Evolutionary conservation across 768 basidiomycete genomes (phyloP), one percentile per base, ranked within the genome.

Genomic region (Tulasnella sp.): DNA sequence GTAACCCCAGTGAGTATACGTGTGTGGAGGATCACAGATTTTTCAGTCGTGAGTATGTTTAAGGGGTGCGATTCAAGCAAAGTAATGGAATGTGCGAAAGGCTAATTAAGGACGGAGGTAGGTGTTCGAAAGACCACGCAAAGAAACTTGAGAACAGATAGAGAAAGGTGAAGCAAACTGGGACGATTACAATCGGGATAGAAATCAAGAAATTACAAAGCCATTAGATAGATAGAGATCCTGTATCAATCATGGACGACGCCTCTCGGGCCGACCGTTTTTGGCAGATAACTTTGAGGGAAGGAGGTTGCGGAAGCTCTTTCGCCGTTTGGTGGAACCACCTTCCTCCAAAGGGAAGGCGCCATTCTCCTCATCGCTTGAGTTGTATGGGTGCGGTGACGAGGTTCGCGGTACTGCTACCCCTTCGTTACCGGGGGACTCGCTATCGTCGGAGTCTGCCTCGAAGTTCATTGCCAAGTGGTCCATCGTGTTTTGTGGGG

Each of bases 331-430:
- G 0, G 57, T 57, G 18, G 75, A 39, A 9, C 70, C 69, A 20
- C 55, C 77, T 39, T 55, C 74, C 69, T 77, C 77, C 37, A 77
- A 48, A 26, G 77, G 39, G 70, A 77, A 77, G 16, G 77, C 77
- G 20, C n/a, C 44, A 29, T 73, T 55, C 42, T 77, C 77, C 44
- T 77, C 77, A 20, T 77, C 77, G 42, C 71, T 73, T 16, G 77
- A 77, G 35, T 51, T 40, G 77, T 77, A 77, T 6, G 37, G 75
- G 11, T 32, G 51, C 23, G 75, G 69, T 15, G 55, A 67, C 32
- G 69, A 46, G 15, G 69, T 46, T 29, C 37, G 26, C 29, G 70
- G 69, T 18, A 72, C 40, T 70, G 29, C 18, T 15, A 35, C 69
- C 35, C 73, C 73, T 15, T 48, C 44, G 42, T 72, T 29, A 13